Evolutionary conservation across 2,329 filamentous ascomycete genomes (phyloP), one percentile per base, ranked within the genome.

Genomic region (Microcera coccophila): DNA sequence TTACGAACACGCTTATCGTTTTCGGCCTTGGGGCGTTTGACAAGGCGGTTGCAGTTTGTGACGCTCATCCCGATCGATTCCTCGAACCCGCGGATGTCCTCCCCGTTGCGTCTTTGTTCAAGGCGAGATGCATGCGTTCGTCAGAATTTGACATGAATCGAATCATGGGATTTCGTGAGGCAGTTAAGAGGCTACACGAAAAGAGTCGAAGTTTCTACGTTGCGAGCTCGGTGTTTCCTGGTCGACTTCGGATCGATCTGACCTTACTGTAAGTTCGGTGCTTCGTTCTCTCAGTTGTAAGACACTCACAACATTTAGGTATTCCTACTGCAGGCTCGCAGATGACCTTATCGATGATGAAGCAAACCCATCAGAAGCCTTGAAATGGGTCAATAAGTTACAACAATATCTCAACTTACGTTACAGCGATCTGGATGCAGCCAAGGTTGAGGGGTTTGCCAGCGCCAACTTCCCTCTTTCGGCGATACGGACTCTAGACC

Each of bases 201-300:
- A 88, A 88, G 57, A 88, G 84, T 52, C 74, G 84, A 36, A 87
- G 83, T 53, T 88, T 89, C 60, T 87, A 85, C 51, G 68, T 89
- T 5, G 85, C 84, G 0, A 86, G 82, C 49, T 78, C 81, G 0
- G 77, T 81, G 0, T 89, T 90, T 50, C 73, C 79, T 29, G 84
- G 84, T 2, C 74, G 80, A 18, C 66, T 89, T 7, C 75, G 84
- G 4, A 80, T 84, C 21, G 84, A 89, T 51, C 60, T 89, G 11
- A 74, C 86, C 19, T 64, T 85, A 2, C 65, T 89, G 33, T 35
- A 20, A 35, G 33, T 35, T 18, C 16, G 5, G 33, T 19, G 7
- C 18, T 20, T 16, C 9, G 15, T 14, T 5, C 5, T 32, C 29
- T 19, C 9, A 35, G 17, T 7, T 19, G 33, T 5, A 35, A 8